Evolutionary conservation across 106 monocot genomes (phyloP).

Genomic region (Allium sativum): DNA sequence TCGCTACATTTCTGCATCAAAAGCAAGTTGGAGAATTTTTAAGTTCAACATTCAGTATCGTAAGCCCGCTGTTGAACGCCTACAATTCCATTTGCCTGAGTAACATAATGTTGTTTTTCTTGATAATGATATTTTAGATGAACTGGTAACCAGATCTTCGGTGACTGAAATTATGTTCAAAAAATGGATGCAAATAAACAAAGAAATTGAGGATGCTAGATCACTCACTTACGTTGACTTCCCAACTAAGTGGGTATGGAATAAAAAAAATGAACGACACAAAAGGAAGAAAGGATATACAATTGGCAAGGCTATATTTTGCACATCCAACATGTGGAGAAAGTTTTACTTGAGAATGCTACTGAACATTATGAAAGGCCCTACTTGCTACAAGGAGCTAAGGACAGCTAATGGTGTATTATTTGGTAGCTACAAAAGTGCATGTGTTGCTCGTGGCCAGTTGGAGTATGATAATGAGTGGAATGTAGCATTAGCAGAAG

Average conservation of each 20-base stretch:
- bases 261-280: slow-evolving; percentile 3
- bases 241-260: neutral
- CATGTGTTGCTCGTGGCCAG: neutral
- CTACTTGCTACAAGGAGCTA: neutral
- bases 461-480: neutral
- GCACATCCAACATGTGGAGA: slow-evolving; percentile 3
- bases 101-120: no score
- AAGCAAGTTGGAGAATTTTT: no score
- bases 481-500: neutral
- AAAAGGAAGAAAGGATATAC: neutral
- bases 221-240: neutral
- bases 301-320: neutral
- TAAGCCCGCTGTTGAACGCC: no score
- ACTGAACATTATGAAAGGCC: neutral
- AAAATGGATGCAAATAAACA: slow-evolving; percentile 6
- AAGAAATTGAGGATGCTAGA: neutral
- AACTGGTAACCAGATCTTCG: no score
- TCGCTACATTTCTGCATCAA: no score
- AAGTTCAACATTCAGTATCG: no score
- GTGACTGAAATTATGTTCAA: slow-evolving; percentile 4
- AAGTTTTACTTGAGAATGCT: neutral
- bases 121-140: no score
- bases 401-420: neutral
- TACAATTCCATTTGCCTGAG: no score
- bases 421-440: neutral